phyloP scores from a whole-genome alignment of 1,139 yeast genomes.

The Waltiozyma sp. region DNA sequence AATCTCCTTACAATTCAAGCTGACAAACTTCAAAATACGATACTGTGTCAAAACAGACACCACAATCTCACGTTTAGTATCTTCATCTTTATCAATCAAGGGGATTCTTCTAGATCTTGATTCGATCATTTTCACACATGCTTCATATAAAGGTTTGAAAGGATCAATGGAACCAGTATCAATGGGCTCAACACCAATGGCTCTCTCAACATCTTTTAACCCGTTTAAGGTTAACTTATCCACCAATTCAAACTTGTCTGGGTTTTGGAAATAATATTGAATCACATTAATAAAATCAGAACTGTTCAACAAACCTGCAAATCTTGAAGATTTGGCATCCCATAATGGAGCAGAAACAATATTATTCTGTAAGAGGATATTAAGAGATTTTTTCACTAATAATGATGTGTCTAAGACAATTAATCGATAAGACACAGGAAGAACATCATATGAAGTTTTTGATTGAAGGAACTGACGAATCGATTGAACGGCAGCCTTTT shows the following conservation, averaged over 20 bases:
- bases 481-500: constrained; percentile 58
- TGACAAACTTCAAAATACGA: constrained; percentile 89
- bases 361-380: constrained; percentile 82
- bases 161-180: constrained; percentile 91
- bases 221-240: constrained; percentile 84
- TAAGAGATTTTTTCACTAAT: constrained; percentile 81
- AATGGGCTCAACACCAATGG: constrained; percentile 79
- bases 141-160: constrained; percentile 80
- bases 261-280: constrained; percentile 84
- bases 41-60: constrained; percentile 94
- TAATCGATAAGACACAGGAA: constrained; percentile 89
- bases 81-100: constrained; percentile 86
- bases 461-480: constrained; percentile 77
- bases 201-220: constrained; percentile 72
- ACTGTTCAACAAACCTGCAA: constrained; percentile 90
- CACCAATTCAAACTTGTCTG: constrained; percentile 82
- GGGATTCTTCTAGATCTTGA: constrained; percentile 92
- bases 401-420: constrained; percentile 90
- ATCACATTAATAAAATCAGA: constrained; percentile 92
- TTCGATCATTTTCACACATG: constrained; percentile 85
- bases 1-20: constrained; percentile 92
- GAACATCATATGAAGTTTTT: constrained; percentile 90
- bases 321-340: constrained; percentile 81
- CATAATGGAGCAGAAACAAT: constrained; percentile 96
- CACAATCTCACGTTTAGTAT: constrained; percentile 86